phyloP scores from a whole-genome alignment of 805 yeast species.

The Kuraishia borneana region DNA sequence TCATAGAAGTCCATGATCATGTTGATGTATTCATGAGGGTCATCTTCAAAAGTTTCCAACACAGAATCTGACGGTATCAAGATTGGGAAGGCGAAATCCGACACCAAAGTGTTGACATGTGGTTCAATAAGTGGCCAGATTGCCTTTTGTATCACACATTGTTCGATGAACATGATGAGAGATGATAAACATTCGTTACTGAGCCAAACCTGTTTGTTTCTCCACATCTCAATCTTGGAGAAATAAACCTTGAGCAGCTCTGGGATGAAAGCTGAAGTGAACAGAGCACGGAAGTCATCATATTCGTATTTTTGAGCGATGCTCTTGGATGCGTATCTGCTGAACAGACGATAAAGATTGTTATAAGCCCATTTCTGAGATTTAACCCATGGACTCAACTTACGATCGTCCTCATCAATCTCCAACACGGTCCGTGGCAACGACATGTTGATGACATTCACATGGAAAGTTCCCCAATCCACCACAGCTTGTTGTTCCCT shows the following conservation, averaged over 20 bases:
- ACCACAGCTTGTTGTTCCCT: conserved; percentile 40
- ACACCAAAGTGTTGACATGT: conserved; percentile 50
- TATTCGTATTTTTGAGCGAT: conserved; percentile 39
- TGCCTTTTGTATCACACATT: conserved; percentile 41
- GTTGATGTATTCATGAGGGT: conserved; percentile 87
- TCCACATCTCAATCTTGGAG: conserved; percentile 65
- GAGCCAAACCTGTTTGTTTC: conserved; percentile 55
- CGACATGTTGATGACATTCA: conserved; percentile 47
- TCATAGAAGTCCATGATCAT: conserved; percentile 60
- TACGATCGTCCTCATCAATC: conserved; percentile 41
- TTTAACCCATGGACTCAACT: conserved; percentile 52
- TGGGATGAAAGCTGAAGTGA: conserved; percentile 54
- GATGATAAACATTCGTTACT: conserved; percentile 53
- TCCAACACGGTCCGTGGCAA: conserved; percentile 43
- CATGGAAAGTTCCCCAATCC: conserved; percentile 73
- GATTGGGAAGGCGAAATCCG: conserved; percentile 71
- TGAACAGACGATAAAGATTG: conserved; percentile 2
- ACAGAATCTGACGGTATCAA: conserved; percentile 63
- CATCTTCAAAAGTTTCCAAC: conserved; percentile 71
- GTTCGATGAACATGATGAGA: conserved; percentile 52
- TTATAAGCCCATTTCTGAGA: conserved; percentile 5
- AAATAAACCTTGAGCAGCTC: conserved; percentile 57
- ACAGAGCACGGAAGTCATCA: conserved; percentile 46
- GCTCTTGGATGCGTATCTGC: conserved; percentile 21
- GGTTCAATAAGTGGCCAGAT: conserved; percentile 68